Conservation (phyloP, 1,284 basidiomycete species). For the Mixia osmundae region DNA sequence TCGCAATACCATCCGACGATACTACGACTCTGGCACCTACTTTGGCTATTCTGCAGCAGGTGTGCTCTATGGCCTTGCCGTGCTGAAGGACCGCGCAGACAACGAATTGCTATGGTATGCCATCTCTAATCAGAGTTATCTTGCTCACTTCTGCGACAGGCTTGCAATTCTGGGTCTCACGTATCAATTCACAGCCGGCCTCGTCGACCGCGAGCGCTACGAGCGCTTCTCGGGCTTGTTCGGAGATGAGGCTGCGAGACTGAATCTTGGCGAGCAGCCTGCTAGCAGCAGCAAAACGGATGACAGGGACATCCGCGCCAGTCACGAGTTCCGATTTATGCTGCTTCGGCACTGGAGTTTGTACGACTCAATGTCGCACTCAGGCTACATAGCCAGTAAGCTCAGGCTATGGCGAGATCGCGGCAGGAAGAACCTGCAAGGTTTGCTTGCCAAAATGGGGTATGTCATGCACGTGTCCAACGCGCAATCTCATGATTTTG, state of each 20-base stretch:
- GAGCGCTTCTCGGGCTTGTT: slow-evolving; percentile 55
- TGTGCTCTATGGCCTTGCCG: slow-evolving; percentile 73
- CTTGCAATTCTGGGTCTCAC: slow-evolving; percentile 83
- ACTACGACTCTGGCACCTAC: slow-evolving; percentile 67
- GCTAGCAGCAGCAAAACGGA: slow-evolving; percentile 30
- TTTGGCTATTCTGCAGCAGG: slow-evolving; percentile 74
- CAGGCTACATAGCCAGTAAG: slow-evolving; percentile 81
- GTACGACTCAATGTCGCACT: slow-evolving; percentile 94
- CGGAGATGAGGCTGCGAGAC: slow-evolving; percentile 65
- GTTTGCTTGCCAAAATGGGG: slow-evolving; percentile 97
- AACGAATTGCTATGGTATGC: slow-evolving; percentile 75
- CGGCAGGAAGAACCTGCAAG: slow-evolving; percentile 66
- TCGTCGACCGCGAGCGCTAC: slow-evolving; percentile 67
- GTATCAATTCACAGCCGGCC: slow-evolving; percentile 65
- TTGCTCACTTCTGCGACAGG: slow-evolving; percentile 28
- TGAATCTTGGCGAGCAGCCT: slow-evolving; percentile 28
- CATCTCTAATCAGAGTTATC: not conserved
- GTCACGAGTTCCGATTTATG: slow-evolving; percentile 76
- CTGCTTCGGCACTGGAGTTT: slow-evolving; percentile 93
- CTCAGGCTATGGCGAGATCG: slow-evolving; percentile 90
- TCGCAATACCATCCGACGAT: slow-evolving; percentile 41
- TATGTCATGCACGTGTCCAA: slow-evolving; percentile 24
- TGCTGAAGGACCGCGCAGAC: slow-evolving; percentile 65
- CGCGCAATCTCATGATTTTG: slow-evolving; percentile 1
- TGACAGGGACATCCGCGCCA: slow-evolving; percentile 50